Conservation (phyloP, 2,329 filamentous ascomycete species). For the Blastomyces parvus region DNA sequence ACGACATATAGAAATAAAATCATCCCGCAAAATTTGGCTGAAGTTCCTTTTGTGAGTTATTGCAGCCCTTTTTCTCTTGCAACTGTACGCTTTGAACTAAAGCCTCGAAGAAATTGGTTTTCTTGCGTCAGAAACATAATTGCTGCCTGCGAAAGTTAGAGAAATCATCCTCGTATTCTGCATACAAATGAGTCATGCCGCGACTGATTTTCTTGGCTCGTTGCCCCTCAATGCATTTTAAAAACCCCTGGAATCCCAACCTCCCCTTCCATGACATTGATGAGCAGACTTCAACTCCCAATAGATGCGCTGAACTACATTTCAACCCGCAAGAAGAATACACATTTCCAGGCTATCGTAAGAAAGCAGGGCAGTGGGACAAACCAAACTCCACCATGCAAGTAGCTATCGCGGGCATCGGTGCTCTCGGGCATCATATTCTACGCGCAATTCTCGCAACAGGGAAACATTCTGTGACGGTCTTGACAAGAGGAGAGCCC, state of each 20-base stretch:
- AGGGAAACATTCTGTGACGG: not conserved
- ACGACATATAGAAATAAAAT: no score
- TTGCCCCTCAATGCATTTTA: not conserved
- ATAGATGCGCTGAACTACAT: not conserved
- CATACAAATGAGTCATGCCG: not conserved
- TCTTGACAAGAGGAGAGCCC: conserved; percentile 5
- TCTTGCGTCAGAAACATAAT: conserved; percentile 20
- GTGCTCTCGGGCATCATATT: conserved; percentile 7
- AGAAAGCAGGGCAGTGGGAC: not conserved
- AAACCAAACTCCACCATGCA: not conserved
- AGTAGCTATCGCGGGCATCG: conserved; percentile 3
- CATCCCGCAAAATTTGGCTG: no score
- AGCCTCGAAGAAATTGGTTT: conserved; percentile 15
- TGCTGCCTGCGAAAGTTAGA: no score
- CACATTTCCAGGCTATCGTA: not conserved
- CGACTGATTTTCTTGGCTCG: not conserved
- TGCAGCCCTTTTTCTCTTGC: no score
- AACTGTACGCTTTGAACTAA: no score
- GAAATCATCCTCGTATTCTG: no score
- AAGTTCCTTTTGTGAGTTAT: no score
- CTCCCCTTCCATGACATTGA: not conserved
- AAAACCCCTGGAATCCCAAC: not conserved
- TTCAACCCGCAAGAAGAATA: not conserved
- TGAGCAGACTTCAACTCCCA: not conserved
- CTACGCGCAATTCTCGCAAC: not conserved